Evolutionary conservation across 2,329 filamentous ascomycete species (phyloP).

Genomic region (Sclerotinia minor): DNA sequence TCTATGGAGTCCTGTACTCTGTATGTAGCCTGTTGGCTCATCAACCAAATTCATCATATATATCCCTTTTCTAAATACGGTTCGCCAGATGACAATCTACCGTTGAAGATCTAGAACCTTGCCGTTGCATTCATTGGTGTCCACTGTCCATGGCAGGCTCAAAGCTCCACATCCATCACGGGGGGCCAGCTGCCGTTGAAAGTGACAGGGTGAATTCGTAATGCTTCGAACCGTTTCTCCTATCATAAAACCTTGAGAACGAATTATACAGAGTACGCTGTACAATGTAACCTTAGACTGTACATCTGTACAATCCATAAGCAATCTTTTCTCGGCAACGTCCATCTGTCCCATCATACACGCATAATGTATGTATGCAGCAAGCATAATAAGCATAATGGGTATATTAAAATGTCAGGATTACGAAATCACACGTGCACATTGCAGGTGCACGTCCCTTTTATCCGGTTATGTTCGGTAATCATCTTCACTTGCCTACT

Average conservation of each 20-base stretch:
- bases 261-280: no score
- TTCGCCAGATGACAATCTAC: neutral
- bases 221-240: neutral
- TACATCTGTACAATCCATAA: neutral
- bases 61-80: slow-evolving; percentile 8
- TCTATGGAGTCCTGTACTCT: neutral
- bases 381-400: no score
- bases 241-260: neutral
- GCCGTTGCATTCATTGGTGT: neutral
- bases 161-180: neutral
- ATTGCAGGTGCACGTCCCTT: neutral
- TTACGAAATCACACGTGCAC: slow-evolving; percentile 3
- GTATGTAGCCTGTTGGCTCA: neutral
- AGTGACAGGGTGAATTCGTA: neutral
- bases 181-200: neutral
- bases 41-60: slow-evolving; percentile 5
- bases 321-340: no score
- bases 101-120: neutral
- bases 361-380: no score
- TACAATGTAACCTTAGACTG: neutral
- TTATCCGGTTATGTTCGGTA: slow-evolving; percentile 11
- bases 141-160: neutral
- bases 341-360: slow-evolving; percentile 2
- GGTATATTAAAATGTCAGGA: neutral
- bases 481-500: neutral